Conservation (phyloP, 805 yeast species). For the Cyberlindnera subsufficiens region DNA sequence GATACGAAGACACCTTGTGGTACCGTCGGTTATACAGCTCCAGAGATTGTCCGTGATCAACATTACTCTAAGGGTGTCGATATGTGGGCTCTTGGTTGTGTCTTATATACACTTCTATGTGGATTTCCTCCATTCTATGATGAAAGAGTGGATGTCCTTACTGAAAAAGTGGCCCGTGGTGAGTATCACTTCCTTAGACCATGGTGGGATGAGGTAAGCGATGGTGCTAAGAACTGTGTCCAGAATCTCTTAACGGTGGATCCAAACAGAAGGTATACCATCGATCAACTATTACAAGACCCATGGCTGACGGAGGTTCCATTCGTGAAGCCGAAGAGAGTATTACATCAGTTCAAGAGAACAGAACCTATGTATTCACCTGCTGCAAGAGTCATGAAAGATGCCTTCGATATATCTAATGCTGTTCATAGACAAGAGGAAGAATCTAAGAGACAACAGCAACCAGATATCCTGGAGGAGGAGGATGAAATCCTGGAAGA, state of each 20-base stretch:
- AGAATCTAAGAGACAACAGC: conserved; percentile 3
- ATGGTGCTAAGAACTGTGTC: conserved; percentile 66
- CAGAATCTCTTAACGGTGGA: conserved; percentile 61
- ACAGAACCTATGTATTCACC: conserved; percentile 44
- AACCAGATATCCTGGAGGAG: conserved; percentile 13
- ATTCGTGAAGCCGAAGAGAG: conserved; percentile 20
- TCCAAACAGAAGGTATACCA: conserved; percentile 61
- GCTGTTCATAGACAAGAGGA: conserved; percentile 64
- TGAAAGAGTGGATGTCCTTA: conserved; percentile 54
- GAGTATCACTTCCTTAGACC: conserved; percentile 71
- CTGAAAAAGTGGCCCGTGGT: conserved; percentile 65
- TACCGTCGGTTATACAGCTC: conserved; percentile 72
- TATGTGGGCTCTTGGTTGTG: conserved; percentile 72
- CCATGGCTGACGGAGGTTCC: conserved; percentile 51
- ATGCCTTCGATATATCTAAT: conserved; percentile 80
- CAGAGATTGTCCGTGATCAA: conserved; percentile 58
- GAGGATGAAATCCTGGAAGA: conserved; percentile 20
- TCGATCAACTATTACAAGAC: conserved; percentile 60
- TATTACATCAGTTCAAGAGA: conserved; percentile 17
- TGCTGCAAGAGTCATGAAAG: conserved; percentile 75
- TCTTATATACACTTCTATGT: conserved; percentile 59
- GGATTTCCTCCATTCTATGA: conserved; percentile 78
- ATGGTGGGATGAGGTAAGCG: conserved; percentile 84
- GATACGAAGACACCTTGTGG: conserved; percentile 69
- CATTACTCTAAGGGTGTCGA: conserved; percentile 63